phyloP scores from a whole-genome alignment of 495 filamentous ascomycete genomes.

The Talaromyces nanjingensis region DNA sequence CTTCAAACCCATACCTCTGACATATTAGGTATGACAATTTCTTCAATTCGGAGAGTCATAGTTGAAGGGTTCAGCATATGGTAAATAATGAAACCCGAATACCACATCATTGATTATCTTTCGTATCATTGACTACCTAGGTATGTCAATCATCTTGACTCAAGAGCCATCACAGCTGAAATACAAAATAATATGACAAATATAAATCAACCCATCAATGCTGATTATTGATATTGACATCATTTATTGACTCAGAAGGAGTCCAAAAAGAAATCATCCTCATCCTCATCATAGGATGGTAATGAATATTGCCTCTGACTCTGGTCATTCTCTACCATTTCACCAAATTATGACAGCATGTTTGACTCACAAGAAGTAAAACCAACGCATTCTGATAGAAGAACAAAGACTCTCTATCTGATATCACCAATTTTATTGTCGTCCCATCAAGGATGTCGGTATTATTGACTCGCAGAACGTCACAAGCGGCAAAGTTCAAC shows the following conservation, averaged over 20 bases:
- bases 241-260: background rate
- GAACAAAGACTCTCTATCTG: background rate
- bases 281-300: background rate
- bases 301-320: background rate
- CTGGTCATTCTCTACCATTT: background rate
- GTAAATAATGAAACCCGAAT: background rate
- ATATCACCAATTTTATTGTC: background rate
- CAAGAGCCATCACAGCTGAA: background rate
- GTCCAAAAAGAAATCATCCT: background rate
- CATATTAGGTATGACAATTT: background rate
- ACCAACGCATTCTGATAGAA: no score
- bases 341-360: background rate
- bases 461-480: background rate
- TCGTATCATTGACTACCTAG: background rate
- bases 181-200: background rate
- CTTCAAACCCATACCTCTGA: background rate
- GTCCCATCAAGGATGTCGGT: background rate
- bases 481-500: background rate
- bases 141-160: background rate
- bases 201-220: background rate
- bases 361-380: background rate
- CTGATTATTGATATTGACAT: background rate
- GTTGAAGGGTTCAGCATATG: background rate
- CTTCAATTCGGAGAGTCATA: background rate
- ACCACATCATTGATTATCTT: background rate